These are phyloP conservation scores for Trichoderma sp. DNA, from an alignment of 2,329 filamentous ascomycete species.

Conservation along the genomic window DNA sequence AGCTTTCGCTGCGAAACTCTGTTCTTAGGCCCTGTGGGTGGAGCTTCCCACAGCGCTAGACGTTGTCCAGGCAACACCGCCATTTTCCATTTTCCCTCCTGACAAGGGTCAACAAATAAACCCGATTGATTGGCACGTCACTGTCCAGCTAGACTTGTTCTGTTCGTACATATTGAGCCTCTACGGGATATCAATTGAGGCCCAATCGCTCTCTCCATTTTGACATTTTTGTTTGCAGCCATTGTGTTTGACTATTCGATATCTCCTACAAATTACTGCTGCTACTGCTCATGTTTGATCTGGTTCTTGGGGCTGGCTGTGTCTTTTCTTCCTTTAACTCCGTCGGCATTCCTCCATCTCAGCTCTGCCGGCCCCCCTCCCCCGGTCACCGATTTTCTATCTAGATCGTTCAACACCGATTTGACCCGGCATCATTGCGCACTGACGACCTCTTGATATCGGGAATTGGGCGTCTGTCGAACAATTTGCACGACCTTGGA, in stretches of 20 bases:
- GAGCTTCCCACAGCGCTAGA: not conserved
- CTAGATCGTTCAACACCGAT: not conserved
- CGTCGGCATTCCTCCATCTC: not conserved
- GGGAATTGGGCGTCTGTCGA: not conserved
- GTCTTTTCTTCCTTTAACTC: not conserved
- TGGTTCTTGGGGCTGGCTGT: slow-evolving; percentile 1
- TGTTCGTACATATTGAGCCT: slow-evolving; percentile 32
- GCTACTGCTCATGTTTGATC: not conserved
- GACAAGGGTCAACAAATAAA: slow-evolving; percentile 21
- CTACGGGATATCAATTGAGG: slow-evolving; percentile 16
- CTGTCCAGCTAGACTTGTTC: slow-evolving; percentile 21
- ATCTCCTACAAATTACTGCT: not conserved
- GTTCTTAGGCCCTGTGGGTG: not conserved
- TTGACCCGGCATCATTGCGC: not conserved
- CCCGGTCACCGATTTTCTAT: slow-evolving; percentile 11
- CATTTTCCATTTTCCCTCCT: slow-evolving; percentile 8
- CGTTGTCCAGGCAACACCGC: slow-evolving; percentile 18
- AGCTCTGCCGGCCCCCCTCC: not conserved
- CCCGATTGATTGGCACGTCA: slow-evolving; percentile 28
- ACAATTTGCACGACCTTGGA: not conserved
- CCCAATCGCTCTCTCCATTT: slow-evolving; percentile 16
- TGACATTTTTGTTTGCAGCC: slow-evolving; percentile 21
- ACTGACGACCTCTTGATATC: not conserved
- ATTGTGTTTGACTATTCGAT: slow-evolving; percentile 28
- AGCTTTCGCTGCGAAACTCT: not conserved